Evolutionary conservation across 2,329 filamentous ascomycete genomes (phyloP).

Genomic region (Aspergillus carbonarius): DNA sequence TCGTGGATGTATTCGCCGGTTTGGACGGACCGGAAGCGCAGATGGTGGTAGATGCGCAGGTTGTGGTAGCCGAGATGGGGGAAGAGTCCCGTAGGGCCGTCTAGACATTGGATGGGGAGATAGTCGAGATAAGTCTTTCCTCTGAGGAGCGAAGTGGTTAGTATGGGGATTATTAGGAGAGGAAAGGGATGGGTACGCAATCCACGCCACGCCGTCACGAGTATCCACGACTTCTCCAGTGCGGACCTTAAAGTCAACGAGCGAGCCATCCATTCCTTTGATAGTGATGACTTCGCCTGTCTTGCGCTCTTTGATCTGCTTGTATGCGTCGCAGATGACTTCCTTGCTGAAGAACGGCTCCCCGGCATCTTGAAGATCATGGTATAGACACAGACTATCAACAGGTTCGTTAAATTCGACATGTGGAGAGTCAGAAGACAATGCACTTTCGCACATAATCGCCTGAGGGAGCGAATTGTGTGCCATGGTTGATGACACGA

Average conservation of each 20-base stretch:
- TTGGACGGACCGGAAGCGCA: too few species aligned
- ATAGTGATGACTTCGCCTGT: neutral
- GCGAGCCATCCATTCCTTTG: neutral
- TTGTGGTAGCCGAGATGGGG: too few species aligned
- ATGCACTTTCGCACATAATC: too few species aligned
- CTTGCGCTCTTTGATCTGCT: neutral
- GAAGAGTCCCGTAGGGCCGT: too few species aligned
- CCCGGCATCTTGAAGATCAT: too few species aligned
- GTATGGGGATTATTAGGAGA: neutral
- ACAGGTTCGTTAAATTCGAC: too few species aligned
- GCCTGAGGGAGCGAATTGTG: too few species aligned
- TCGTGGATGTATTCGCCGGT: too few species aligned
- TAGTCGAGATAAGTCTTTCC: neutral
- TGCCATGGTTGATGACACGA: too few species aligned
- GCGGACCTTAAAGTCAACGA: neutral
- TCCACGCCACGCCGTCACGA: neutral
- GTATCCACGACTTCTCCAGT: neutral
- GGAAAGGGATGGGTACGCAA: neutral
- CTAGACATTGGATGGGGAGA: neutral
- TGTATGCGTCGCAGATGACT: neutral
- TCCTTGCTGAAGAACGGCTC: neutral
- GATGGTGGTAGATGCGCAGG: too few species aligned
- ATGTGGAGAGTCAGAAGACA: too few species aligned
- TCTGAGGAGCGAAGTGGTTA: neutral
- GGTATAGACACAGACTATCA: too few species aligned